Conservation (phyloP, 805 yeast genomes). For the Maudiozyma barnettii region DNA sequence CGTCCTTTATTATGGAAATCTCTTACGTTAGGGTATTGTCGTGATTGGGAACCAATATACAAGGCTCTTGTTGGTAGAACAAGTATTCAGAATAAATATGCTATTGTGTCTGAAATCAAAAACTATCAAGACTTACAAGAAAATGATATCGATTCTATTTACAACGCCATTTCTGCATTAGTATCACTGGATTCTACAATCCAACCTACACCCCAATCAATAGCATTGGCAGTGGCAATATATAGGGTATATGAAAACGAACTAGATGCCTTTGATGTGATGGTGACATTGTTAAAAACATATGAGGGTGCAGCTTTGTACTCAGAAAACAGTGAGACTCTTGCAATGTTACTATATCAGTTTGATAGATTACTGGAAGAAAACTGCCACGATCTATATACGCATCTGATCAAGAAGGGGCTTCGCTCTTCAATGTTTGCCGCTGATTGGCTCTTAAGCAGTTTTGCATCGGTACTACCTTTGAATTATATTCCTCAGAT, state of each 20-base stretch:
- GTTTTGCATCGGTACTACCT: slow-evolving; percentile 84
- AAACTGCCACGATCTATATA: slow-evolving; percentile 54
- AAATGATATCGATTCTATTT: slow-evolving; percentile 29
- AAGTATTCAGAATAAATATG: background rate
- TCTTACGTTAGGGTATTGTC: slow-evolving; percentile 3
- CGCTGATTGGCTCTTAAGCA: slow-evolving; percentile 90
- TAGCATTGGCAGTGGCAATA: slow-evolving; percentile 74
- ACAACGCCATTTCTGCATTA: slow-evolving; percentile 69
- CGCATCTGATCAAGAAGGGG: slow-evolving; percentile 76
- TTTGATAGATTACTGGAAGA: slow-evolving; percentile 83
- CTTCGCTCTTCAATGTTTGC: slow-evolving; percentile 90
- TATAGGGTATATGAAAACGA: slow-evolving; percentile 52
- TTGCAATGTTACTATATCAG: slow-evolving; percentile 72
- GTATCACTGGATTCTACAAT: slow-evolving; percentile 78
- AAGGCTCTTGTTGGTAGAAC: slow-evolving; percentile 2
- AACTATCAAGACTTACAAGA: background rate
- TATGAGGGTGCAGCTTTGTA: slow-evolving; percentile 68
- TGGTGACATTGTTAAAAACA: slow-evolving; percentile 70
- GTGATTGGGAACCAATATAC: slow-evolving; percentile 7
- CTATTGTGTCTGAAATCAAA: background rate
- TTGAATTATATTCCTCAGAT: slow-evolving; percentile 71
- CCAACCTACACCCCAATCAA: slow-evolving; percentile 95
- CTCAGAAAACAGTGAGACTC: slow-evolving; percentile 83
- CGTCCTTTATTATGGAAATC: slow-evolving; percentile 8
- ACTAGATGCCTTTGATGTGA: slow-evolving; percentile 69